Percentiles rank a stretch among this genome's conserved stretches.
phyloP scores from a whole-genome alignment of 2,329 filamentous ascomycete genomes.

The Proliferodiscus dingleyae region DNA sequence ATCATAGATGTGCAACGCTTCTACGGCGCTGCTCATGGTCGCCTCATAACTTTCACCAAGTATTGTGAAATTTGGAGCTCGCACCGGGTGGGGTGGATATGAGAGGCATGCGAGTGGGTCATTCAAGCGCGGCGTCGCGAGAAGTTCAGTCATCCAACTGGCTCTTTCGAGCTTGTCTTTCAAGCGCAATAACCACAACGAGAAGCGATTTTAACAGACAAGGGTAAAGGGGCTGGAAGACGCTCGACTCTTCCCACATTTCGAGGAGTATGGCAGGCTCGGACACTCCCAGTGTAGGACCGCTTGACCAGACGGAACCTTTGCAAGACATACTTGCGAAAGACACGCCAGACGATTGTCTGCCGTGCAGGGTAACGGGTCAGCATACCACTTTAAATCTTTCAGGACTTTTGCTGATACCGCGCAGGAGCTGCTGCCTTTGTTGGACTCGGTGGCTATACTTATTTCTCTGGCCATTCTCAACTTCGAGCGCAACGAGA shows the following conservation, averaged over 20 bases:
- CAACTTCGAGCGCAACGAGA: slow-evolving; percentile 64
- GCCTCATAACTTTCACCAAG: slow-evolving; percentile 5
- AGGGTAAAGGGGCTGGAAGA: neutral
- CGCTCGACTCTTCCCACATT: neutral
- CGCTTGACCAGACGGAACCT: slow-evolving; percentile 24
- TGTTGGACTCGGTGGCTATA: slow-evolving; percentile 70
- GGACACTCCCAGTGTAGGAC: slow-evolving; percentile 9
- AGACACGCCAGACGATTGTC: slow-evolving; percentile 37
- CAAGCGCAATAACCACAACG: neutral
- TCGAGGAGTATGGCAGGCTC: neutral
- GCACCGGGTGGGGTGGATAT: neutral
- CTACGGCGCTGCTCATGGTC: slow-evolving; percentile 79
- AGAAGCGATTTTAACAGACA: neutral
- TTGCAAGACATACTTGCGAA: slow-evolving; percentile 24
- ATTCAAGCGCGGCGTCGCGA: too few relatives aligned
- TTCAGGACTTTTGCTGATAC: slow-evolving; percentile 1
- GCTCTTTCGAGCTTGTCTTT: neutral
- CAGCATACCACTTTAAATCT: slow-evolving; percentile 3
- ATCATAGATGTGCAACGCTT: slow-evolving; percentile 96
- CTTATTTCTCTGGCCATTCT: slow-evolving; percentile 67
- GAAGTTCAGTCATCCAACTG: too few relatives aligned
- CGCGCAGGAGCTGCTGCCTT: slow-evolving; percentile 66
- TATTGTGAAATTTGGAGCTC: too few relatives aligned
- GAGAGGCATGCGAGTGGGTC: slow-evolving; percentile 3
- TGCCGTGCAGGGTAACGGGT: slow-evolving; percentile 31